Conservation (phyloP, 441 rosid species). For the Eruca vesicaria region DNA sequence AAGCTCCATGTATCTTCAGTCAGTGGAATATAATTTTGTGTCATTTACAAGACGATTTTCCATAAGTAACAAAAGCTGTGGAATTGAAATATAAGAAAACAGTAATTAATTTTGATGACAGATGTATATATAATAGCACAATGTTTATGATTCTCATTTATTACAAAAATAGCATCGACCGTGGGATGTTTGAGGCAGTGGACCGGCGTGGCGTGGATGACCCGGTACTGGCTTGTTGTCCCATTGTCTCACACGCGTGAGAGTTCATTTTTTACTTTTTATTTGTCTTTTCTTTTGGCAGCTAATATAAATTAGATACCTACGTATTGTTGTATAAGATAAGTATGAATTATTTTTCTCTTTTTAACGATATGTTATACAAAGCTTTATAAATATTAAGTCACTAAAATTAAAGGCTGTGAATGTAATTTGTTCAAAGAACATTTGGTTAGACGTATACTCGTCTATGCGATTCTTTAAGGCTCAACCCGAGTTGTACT, state of each 20-base stretch:
- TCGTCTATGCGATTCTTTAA: slow-evolving; percentile 7
- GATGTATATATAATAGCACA: slow-evolving; percentile 16
- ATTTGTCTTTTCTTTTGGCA: not conserved
- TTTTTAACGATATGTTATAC: not conserved
- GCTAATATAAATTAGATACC: not conserved
- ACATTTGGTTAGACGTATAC: not conserved
- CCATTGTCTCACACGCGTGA: slow-evolving; percentile 35
- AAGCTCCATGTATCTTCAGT: not conserved
- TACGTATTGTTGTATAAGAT: not conserved
- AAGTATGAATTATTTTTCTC: not conserved
- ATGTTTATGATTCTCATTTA: slow-evolving; percentile 23
- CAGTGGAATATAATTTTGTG: not conserved
- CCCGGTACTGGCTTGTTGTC: slow-evolving; percentile 36
- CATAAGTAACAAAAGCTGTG: not conserved
- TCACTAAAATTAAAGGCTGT: not conserved
- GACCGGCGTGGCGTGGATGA: slow-evolving; percentile 40
- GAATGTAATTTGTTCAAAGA: not conserved
- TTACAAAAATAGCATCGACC: slow-evolving; percentile 34
- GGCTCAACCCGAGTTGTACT: slow-evolving; percentile 1
- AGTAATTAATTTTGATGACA: slow-evolving; percentile 13
- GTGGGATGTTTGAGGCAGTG: slow-evolving; percentile 39
- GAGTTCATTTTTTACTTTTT: not conserved
- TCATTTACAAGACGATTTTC: not conserved
- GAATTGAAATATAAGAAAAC: slow-evolving; percentile 2
- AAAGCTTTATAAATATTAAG: too few species aligned